phyloP scores from a whole-genome alignment of 176 grass and related monocot species.

The Avena insularis region DNA sequence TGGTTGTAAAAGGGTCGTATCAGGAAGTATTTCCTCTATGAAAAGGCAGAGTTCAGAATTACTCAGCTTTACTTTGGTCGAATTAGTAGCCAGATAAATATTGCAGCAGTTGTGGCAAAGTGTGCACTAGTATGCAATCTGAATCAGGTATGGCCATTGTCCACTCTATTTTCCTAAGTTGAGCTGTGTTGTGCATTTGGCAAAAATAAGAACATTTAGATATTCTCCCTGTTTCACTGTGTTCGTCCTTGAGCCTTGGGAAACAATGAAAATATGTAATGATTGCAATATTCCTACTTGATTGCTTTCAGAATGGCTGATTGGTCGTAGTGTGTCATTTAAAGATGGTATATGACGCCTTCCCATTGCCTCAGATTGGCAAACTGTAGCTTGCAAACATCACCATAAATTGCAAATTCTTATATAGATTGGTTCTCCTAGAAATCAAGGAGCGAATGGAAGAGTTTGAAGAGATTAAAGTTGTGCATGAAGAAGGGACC shows the following conservation, averaged over 20 bases:
- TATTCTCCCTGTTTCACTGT: not conserved
- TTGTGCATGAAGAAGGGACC: not conserved
- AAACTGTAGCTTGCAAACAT: not conserved
- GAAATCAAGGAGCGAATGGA: not conserved
- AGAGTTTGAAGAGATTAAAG: not conserved
- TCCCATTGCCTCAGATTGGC: not conserved
- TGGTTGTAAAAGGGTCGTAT: no score
- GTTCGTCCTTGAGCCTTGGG: not conserved
- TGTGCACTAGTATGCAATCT: no score
- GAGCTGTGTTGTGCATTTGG: not conserved
- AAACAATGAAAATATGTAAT: not conserved
- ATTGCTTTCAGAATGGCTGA: not conserved
- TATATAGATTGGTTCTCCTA: not conserved
- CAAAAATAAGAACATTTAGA: not conserved
- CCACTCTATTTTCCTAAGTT: no score
- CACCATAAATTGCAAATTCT: not conserved
- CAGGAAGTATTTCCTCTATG: no score
- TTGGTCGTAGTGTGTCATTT: not conserved
- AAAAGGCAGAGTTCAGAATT: no score
- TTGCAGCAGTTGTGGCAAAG: not conserved
- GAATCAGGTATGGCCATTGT: no score
- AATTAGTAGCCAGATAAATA: not conserved
- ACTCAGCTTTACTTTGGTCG: not conserved
- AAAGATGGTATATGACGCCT: not conserved
- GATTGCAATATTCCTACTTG: not conserved